Evolutionary conservation across 805 yeast species (phyloP), one percentile per base, ranked within the genome.

Genomic region (Candida oleophila): DNA sequence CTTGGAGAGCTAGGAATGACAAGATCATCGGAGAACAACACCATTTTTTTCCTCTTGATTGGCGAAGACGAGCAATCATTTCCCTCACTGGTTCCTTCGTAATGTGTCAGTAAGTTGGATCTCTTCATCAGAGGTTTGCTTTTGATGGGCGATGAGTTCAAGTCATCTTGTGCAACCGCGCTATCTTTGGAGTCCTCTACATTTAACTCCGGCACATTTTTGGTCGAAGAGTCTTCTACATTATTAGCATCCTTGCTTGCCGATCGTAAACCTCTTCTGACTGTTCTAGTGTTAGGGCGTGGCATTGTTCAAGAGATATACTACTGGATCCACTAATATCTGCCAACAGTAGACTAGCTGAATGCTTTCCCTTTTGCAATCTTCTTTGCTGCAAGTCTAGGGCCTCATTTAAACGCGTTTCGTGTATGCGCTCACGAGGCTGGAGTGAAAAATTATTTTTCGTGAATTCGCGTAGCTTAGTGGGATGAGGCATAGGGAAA

Each of bases 11-110:
- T 52, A 4, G 71, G 68, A 4, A 61, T 57, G 1, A 60, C 59
- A 21, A 71, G 50, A 41, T 60, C 68, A 41, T 71, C 77, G 8
- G 76, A 71, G 50, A 72, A 73, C 18, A 69, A 68, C 30, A 73
- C 77, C 3, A 59, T 47, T 42, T 69, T 71, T 50, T 57, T 57
- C 34, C 47, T 49, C 42, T 54, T 60, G 5, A 47, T 36, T 16
- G 69, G 68, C 15, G 68, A 57, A 4, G 67, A 59, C 44, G 49
- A 53, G 18, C 39, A 36, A 22, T 36, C 39, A 8, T 12, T 36
- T 25, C 30, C 30, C 5, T 25, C 5, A 11, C 9, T 25, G 11
- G 11, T 25, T 11, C 11, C 11, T 25, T 25, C 30, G 9, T 11
- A 5, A 25, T 11, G 5, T 7, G 30, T 25, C 30, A 25, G 28